Percentiles rank a stretch among this genome's conserved stretches.
Evolutionary conservation across 2,329 filamentous ascomycete genomes (phyloP).

Genomic region (Scytalidium lignicola): DNA sequence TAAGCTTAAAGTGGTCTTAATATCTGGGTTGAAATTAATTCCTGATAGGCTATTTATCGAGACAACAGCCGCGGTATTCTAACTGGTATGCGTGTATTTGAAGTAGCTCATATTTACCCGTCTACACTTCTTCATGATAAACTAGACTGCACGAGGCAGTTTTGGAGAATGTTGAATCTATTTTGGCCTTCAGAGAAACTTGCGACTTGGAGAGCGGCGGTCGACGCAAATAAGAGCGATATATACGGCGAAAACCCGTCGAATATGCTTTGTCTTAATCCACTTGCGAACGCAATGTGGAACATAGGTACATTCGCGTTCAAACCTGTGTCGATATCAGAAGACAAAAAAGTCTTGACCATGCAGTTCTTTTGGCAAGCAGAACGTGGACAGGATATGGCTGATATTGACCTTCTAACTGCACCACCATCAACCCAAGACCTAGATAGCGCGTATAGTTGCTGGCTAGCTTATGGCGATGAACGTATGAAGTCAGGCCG

Average conservation of each 20-base stretch:
- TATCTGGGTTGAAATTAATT: background rate
- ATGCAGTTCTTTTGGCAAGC: constrained; percentile 11
- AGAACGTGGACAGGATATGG: background rate
- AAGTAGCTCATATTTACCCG: constrained; percentile 13
- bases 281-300: constrained; percentile 5
- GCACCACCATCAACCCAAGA: background rate
- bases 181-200: constrained; percentile 12
- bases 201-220: constrained; percentile 11
- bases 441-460: background rate
- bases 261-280: background rate
- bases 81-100: constrained; percentile 3
- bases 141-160: background rate
- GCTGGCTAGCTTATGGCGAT: background rate
- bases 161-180: constrained; percentile 8
- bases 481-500: constrained; percentile 10
- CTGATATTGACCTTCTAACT: constrained; percentile 7
- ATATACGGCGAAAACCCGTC: background rate
- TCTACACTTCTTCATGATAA: constrained; percentile 4
- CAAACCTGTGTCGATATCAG: constrained; percentile 10
- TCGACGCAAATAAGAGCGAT: background rate
- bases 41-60: background rate
- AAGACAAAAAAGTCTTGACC: constrained; percentile 10
- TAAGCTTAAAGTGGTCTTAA: background rate
- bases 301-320: constrained; percentile 9
- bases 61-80: constrained; percentile 10